Evolutionary conservation across 2,329 filamentous ascomycete genomes (phyloP).

Genomic region (Trichocomaceae sp.): DNA sequence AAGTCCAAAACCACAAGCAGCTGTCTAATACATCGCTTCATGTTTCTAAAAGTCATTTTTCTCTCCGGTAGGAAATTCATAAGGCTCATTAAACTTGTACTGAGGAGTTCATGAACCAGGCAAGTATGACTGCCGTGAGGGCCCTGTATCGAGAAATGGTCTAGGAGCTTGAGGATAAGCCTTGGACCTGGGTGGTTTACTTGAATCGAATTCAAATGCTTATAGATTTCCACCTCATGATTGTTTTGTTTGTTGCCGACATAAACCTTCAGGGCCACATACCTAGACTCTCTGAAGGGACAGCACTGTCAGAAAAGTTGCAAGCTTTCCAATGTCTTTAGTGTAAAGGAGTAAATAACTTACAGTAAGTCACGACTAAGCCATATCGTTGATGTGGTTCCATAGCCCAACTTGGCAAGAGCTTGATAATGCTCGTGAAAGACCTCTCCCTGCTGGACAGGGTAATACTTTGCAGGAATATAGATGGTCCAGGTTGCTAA

Average conservation of each 20-base stretch:
- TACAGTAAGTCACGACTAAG: constrained; percentile 22
- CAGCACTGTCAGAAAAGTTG: neutral
- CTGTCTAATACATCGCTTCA: constrained; percentile 33
- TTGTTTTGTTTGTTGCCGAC: constrained; percentile 18
- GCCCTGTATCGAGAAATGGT: constrained; percentile 1
- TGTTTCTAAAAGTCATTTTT: constrained; percentile 20
- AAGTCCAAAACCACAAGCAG: constrained; percentile 43
- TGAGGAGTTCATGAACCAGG: constrained; percentile 37
- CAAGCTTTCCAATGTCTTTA: constrained; percentile 39
- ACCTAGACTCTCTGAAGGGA: neutral
- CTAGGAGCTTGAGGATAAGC: constrained; percentile 16
- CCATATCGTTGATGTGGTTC: constrained; percentile 32
- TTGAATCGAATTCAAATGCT: neutral
- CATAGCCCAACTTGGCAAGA: constrained; percentile 32
- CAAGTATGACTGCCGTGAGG: constrained; percentile 22
- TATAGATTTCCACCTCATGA: constrained; percentile 30
- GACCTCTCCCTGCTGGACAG: constrained; percentile 25
- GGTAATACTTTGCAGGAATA: constrained; percentile 18
- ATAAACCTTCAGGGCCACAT: constrained; percentile 26
- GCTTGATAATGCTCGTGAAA: constrained; percentile 28
- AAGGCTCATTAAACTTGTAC: constrained; percentile 37
- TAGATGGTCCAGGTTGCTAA: neutral
- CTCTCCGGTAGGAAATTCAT: constrained; percentile 31
- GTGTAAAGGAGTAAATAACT: constrained; percentile 1
- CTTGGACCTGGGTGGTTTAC: constrained; percentile 24